These are phyloP conservation scores for Gossypium rotundifolium DNA, from an alignment of 345 rosid genomes.

Conservation along the genomic window DNA sequence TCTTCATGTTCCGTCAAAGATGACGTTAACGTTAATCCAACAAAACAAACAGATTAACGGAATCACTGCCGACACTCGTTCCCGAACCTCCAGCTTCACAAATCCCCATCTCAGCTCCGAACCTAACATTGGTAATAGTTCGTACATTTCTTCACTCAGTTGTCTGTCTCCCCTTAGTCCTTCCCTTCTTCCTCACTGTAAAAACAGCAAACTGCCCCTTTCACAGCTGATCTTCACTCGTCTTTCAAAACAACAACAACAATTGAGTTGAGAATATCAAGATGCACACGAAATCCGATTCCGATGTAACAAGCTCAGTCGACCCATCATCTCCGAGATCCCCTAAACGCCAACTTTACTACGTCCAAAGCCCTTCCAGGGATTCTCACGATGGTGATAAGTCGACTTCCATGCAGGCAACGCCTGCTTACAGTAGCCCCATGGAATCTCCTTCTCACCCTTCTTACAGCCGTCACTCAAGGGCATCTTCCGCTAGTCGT, in stretches of 20 bases:
- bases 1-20: neutral
- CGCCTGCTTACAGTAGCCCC: constrained; percentile 52
- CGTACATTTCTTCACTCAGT: neutral
- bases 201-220: neutral
- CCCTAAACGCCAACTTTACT: constrained; percentile 62
- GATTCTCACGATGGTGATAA: constrained; percentile 84
- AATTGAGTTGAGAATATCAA: constrained; percentile 22
- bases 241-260: neutral
- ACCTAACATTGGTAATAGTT: neutral
- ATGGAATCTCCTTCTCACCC: constrained; percentile 78
- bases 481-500: constrained; percentile 57
- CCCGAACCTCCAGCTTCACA: constrained; percentile 10
- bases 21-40: neutral
- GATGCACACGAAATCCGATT: constrained; percentile 59
- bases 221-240: neutral
- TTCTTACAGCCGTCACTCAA: constrained; percentile 54
- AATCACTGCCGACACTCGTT: constrained; percentile 14
- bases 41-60: constrained; percentile 3
- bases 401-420: constrained; percentile 61
- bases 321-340: constrained; percentile 70
- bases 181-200: neutral
- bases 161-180: neutral
- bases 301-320: constrained; percentile 61
- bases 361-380: constrained; percentile 75
- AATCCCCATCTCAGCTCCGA: neutral